Evolutionary conservation across 768 basidiomycete genomes (phyloP).

Genomic region (Podaxis pistillaris): DNA sequence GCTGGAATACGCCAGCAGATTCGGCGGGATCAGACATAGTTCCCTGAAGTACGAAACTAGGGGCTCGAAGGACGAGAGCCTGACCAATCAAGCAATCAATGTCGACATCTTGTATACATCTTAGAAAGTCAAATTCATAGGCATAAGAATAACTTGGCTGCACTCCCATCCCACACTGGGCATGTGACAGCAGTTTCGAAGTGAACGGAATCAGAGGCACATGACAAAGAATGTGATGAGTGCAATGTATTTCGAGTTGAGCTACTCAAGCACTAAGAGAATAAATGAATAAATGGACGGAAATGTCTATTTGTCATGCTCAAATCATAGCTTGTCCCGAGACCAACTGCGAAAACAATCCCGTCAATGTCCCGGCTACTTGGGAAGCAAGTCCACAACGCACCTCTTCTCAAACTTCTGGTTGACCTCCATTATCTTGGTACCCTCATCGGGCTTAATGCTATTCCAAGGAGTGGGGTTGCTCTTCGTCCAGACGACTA

Average conservation of each 20-base stretch:
- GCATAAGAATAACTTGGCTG: neutral
- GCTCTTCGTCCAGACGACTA: constrained; percentile 55
- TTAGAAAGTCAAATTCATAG: neutral
- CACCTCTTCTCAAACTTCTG: constrained; percentile 77
- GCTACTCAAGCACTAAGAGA: constrained; percentile 3
- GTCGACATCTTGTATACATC: neutral
- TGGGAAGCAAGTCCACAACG: constrained; percentile 22
- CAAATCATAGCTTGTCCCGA: constrained; percentile 64
- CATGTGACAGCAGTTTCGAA: neutral
- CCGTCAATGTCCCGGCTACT: neutral
- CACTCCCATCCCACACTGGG: neutral
- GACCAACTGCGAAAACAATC: constrained; percentile 55
- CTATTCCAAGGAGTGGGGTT: constrained; percentile 92
- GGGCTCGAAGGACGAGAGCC: neutral
- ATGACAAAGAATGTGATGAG: neutral
- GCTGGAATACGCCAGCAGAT: neutral
- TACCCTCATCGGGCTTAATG: constrained; percentile 71
- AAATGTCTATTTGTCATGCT: constrained; percentile 15
- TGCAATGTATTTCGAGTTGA: constrained; percentile 4
- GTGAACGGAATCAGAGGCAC: neutral
- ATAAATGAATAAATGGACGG: constrained; percentile 10
- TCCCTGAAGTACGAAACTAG: neutral
- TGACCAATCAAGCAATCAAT: neutral
- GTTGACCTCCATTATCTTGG: constrained; percentile 67
- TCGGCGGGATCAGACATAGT: neutral